These are phyloP conservation scores for Xylaria longipes DNA, from an alignment of 495 filamentous ascomycete species.

Conservation along the genomic window DNA sequence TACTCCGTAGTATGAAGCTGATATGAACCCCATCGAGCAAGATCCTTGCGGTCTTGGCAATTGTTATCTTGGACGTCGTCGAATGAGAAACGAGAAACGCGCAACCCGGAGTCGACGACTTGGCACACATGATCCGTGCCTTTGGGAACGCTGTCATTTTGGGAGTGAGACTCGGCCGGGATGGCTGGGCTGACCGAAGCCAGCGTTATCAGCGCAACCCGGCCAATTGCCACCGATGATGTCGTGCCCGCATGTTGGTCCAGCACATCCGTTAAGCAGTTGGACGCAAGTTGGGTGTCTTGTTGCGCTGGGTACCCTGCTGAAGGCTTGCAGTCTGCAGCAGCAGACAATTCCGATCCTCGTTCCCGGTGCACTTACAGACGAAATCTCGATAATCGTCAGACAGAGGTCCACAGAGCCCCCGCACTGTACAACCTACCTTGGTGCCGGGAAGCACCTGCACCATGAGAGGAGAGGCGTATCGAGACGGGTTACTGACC, in stretches of 20 bases:
- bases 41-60: conserved; percentile 2
- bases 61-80: conserved; percentile 15
- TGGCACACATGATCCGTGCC: conserved; percentile 16
- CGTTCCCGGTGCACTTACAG: background rate
- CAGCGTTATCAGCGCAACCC: background rate
- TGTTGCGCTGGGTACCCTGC: conserved; percentile 2
- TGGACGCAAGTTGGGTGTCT: background rate
- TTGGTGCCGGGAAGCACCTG: background rate
- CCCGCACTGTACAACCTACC: background rate
- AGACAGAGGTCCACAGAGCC: background rate
- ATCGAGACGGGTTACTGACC: background rate
- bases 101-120: conserved; percentile 14
- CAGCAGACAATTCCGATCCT: background rate
- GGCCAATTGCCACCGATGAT: conserved; percentile 6
- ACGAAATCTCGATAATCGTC: background rate
- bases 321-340: conserved; percentile 2
- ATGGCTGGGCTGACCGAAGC: conserved; percentile 9
- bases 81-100: conserved; percentile 9
- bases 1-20: background rate
- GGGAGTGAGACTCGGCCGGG: background rate
- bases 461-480: background rate
- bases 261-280: background rate
- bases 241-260: background rate
- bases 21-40: background rate
- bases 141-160: background rate